Evolutionary conservation across 2,329 filamentous ascomycete species (phyloP), one percentile per base, ranked within the genome.

Genomic region (Colletotrichum musae): DNA sequence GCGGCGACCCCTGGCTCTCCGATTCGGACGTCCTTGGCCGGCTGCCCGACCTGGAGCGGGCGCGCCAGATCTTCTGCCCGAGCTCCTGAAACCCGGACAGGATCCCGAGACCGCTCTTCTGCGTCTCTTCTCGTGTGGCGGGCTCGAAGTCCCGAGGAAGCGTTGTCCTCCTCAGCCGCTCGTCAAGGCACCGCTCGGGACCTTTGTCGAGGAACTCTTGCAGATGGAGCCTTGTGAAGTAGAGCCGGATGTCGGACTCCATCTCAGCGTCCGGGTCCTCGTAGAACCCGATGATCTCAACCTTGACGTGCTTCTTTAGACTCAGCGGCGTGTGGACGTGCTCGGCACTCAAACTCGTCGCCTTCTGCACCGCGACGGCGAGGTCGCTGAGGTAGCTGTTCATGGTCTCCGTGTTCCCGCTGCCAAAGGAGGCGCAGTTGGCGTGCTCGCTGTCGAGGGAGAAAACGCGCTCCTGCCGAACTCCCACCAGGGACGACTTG

Each of bases 261-360:
- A 74, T 70, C 36, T 77, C 77, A 3, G 76, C 77, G 6, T 84
- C 80, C 0, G 81, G 77, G 54, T 90, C 87, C 54, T 89, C 87
- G 64, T 90, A 91, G 73, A 91, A 91, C 0, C 88, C 89, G 57
- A 86, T 84, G 9, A 87, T 74, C 71, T 91, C 89, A 3, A 91
- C 82, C 58, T 84, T 86, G 45, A 90, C 86, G 52, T 85, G 84
- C 24, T 84, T 80, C 52, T 86, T 83, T 1, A 90, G 81, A 43
- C 81, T 79, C 24, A 91, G 71, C 0, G 84, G 81, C 47, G 82
- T 84, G 59, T 87, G 85, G 0, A 76, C 74, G 47, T 68, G 54
- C 52, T 43, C 79, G 70, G 67, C 75, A 52, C 78, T 82, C 2
- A 84, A 72, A 1, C 72, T 69, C 32, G 79, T 76, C 1, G 82